Percentiles rank a stretch among this genome's conserved stretches.
Conservation (phyloP, 2,329 filamentous ascomycete species). For the Aspergillus aculeatinus region DNA sequence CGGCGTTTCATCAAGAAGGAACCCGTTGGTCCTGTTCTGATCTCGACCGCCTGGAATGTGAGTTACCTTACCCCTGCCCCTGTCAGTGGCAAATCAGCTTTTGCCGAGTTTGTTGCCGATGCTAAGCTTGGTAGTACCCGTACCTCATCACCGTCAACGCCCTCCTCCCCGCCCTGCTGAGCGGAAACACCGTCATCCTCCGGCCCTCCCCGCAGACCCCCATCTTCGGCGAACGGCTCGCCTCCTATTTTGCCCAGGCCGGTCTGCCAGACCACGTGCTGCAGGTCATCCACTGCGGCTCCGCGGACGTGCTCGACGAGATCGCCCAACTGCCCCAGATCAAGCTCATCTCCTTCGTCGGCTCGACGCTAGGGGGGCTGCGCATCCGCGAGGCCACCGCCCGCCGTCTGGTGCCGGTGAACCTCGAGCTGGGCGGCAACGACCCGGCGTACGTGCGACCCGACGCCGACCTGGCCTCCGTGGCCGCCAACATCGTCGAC, state of each 20-base stretch:
- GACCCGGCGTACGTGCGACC: slow-evolving; percentile 82
- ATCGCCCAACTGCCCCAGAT: slow-evolving; percentile 74
- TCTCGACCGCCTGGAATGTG: slow-evolving; percentile 92
- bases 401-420: slow-evolving; percentile 76
- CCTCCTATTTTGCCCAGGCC: slow-evolving; percentile 71
- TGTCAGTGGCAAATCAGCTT: background rate
- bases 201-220: slow-evolving; percentile 93
- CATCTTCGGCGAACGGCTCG: slow-evolving; percentile 76
- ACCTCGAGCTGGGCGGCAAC: slow-evolving; percentile 87
- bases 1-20: slow-evolving; percentile 83
- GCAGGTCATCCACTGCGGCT: slow-evolving; percentile 84
- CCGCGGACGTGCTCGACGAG: slow-evolving; percentile 70
- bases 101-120: no score
- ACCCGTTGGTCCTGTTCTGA: slow-evolving; percentile 77
- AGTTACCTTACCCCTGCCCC: slow-evolving; percentile 19
- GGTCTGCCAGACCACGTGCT: slow-evolving; percentile 78
- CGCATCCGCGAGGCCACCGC: slow-evolving; percentile 78
- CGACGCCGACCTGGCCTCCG: slow-evolving; percentile 83
- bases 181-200: slow-evolving; percentile 83
- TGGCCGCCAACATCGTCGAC: slow-evolving; percentile 86
- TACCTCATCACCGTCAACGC: slow-evolving; percentile 89
- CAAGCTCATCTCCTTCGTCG: slow-evolving; percentile 81
- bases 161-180: slow-evolving; percentile 79
- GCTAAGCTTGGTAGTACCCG: slow-evolving; percentile 64
- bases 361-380: slow-evolving; percentile 80